Evolutionary conservation across 495 filamentous ascomycete genomes (phyloP), one percentile per base, ranked within the genome.

Genomic region (Annulohypoxylon nitens): DNA sequence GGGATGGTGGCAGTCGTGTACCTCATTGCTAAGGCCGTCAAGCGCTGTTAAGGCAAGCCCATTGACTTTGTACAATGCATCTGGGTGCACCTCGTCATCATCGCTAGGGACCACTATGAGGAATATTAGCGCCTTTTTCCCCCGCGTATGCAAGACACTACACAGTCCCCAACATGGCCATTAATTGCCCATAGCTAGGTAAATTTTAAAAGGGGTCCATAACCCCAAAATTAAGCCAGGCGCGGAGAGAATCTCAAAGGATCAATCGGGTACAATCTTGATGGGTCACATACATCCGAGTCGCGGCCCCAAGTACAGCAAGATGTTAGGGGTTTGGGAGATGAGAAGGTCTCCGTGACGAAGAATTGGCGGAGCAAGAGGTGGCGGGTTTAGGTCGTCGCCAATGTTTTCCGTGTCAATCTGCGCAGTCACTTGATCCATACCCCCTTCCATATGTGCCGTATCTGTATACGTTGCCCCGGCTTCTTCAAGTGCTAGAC

Each of bases 1-100:
- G 0, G 91, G 91, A 69, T 93, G 91, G 67, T 93, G 91, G 48
- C 83, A 85, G 68, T 92, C 89, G 70, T 93, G 91, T 14, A 84
- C 82, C 76, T 93, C 91, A 67, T 91, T 88, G 67, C 83, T 84
- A 64, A 91, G 65, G 0, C 85, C 83, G 67, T 93, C 91, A 66
- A 92, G 77, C n/a, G 89, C 89, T 53, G 91, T 92, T 23, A 92
- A 75, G n/a, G 83, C 84, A 6, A 92, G 80, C 58, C 78, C 80
- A 50, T 90, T 86, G 41, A 92, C 79, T 36, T 82, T 82, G 47
- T 88, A 89, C 39, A 83, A 37, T 2, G 75, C 86, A 51, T 81
- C 74, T 18, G 76, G 81, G 23, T 88, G 85, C 41, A 81, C 82
- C 12, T 81, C 81, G 0, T 80, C 81, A 10, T 67, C 61, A 25